A percentile compares a stretch with the other conserved stretches of the same genome.
These are phyloP conservation scores for Ganoderma resinaceum DNA, from an alignment of 1,284 basidiomycete species.

Conservation along the genomic window DNA sequence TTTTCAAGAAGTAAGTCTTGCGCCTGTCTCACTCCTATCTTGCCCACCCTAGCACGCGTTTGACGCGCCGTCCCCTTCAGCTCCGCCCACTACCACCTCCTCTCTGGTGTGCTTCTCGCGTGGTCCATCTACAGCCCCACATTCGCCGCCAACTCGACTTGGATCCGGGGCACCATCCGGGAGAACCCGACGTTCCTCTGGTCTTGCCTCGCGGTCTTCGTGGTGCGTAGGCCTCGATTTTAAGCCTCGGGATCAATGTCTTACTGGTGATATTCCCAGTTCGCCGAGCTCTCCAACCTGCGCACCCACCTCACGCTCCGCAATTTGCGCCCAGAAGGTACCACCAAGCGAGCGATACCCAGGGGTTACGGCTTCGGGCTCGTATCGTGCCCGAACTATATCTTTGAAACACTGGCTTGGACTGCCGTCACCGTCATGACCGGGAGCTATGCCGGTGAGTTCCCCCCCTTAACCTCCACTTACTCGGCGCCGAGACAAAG, in stretches of 20 bases:
- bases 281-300: constrained; percentile 89
- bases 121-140: constrained; percentile 81
- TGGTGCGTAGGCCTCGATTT: constrained; percentile 58
- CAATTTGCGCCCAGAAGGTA: constrained; percentile 82
- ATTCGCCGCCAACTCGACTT: constrained; percentile 64
- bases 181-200: constrained; percentile 75
- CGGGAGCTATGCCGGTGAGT: constrained; percentile 77
- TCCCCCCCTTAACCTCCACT: constrained; percentile 4
- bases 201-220: constrained; percentile 74
- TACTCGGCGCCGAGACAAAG: constrained; percentile 11
- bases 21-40: constrained; percentile 34
- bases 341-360: constrained; percentile 85
- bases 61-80: constrained; percentile 48
- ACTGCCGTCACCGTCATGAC: constrained; percentile 80
- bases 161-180: constrained; percentile 73
- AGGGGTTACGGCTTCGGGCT: constrained; percentile 86
- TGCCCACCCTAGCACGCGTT: constrained; percentile 4
- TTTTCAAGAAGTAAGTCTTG: constrained; percentile 86
- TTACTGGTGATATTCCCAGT: constrained; percentile 51
- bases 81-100: constrained; percentile 88
- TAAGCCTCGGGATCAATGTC: constrained; percentile 3
- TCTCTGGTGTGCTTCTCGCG: constrained; percentile 84
- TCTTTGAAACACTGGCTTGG: constrained; percentile 91
- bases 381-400: constrained; percentile 94
- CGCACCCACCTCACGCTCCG: constrained; percentile 86